phyloP scores from a whole-genome alignment of 805 yeast species.

The Teunomyces funiuensis region DNA sequence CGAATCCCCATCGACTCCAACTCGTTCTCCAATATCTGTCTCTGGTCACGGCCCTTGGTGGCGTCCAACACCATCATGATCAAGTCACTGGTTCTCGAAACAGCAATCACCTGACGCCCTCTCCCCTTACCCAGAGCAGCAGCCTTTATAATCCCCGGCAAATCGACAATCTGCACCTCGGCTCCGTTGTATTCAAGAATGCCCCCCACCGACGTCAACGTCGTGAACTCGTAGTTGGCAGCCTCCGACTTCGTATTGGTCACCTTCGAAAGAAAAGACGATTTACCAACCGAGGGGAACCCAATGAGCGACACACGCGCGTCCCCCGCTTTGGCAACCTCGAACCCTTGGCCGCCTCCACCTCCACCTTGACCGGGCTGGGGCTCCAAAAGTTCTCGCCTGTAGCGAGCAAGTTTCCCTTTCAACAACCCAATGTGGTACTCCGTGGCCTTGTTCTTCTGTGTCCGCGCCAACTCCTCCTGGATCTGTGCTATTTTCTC shows the following conservation, averaged over 20 bases:
- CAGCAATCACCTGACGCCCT: constrained; percentile 94
- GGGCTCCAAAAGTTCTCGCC: constrained; percentile 90
- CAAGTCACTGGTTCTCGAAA: constrained; percentile 92
- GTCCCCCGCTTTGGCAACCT: constrained; percentile 93
- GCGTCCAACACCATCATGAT: constrained; percentile 94
- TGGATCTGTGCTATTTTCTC: constrained; percentile 89
- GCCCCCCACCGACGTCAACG: constrained; percentile 95
- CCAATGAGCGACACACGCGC: constrained; percentile 95
- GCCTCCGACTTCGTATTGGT: constrained; percentile 94
- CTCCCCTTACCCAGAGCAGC: constrained; percentile 97
- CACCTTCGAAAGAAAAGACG: constrained; percentile 82
- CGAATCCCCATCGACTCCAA: constrained; percentile 93
- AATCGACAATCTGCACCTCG: constrained; percentile 93
- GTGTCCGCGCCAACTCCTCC: constrained; percentile 91
- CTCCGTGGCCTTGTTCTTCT: constrained; percentile 96
- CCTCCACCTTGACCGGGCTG: constrained; percentile 71
- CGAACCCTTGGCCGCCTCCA: constrained; percentile 86
- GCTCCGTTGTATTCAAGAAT: constrained; percentile 95
- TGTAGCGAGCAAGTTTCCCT: constrained; percentile 89
- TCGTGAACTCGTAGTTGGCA: constrained; percentile 93
- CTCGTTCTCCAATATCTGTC: constrained; percentile 83
- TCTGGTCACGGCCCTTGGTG: constrained; percentile 87
- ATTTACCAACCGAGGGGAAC: constrained; percentile 96
- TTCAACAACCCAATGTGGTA: constrained; percentile 91
- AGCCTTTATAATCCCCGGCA: constrained; percentile 96